A percentile compares a stretch with the other conserved stretches of the same genome.
Evolutionary conservation across 345 rosid genomes (phyloP).

Genomic region (Acer yangbiense): DNA sequence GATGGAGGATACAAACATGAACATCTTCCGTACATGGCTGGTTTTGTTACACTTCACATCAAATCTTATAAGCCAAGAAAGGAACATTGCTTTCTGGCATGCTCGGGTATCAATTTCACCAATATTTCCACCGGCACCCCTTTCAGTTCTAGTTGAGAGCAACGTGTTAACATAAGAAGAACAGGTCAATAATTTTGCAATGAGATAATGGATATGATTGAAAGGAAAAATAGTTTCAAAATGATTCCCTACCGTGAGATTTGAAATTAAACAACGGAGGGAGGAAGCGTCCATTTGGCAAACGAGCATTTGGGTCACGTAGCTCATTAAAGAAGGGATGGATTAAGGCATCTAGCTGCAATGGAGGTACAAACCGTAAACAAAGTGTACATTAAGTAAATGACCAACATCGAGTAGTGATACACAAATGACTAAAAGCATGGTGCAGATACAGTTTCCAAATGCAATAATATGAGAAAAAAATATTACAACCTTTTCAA

Average conservation of each 20-base stretch:
- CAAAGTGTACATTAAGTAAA: neutral
- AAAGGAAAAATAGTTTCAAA: neutral
- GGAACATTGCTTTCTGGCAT: slow-evolving; percentile 83
- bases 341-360: slow-evolving; percentile 80
- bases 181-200: neutral
- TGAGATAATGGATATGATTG: neutral
- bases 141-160: slow-evolving; percentile 64
- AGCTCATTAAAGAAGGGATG: slow-evolving; percentile 98
- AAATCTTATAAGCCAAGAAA: slow-evolving; percentile 63
- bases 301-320: slow-evolving; percentile 69
- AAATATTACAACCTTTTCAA: neutral
- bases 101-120: slow-evolving; percentile 78
- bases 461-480: neutral
- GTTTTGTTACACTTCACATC: slow-evolving; percentile 28
- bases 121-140: slow-evolving; percentile 70
- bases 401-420: neutral
- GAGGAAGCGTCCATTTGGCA: slow-evolving; percentile 89
- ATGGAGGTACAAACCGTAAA: slow-evolving; percentile 2
- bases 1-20: slow-evolving; percentile 18
- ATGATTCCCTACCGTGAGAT: slow-evolving; percentile 59
- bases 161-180: neutral
- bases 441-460: neutral
- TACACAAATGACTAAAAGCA: neutral
- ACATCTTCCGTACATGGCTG: slow-evolving; percentile 29
- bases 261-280: slow-evolving; percentile 91